Percentiles rank a stretch among this genome's conserved stretches.
These are phyloP conservation scores for Suillus brevipes DNA, from an alignment of 768 basidiomycete species.

Conservation along the genomic window DNA sequence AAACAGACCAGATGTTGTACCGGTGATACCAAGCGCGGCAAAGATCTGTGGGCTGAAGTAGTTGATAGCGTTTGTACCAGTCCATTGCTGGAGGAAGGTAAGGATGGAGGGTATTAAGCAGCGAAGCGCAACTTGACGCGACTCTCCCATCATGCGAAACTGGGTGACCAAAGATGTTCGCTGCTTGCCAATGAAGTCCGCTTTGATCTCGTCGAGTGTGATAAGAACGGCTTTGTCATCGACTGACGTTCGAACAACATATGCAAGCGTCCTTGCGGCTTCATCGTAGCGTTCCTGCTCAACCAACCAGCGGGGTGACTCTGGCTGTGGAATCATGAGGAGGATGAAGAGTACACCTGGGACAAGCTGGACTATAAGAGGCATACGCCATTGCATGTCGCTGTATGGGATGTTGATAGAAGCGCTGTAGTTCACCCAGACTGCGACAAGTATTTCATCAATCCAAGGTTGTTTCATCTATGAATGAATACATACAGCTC, in stretches of 20 bases:
- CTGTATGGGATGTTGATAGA: constrained; percentile 34
- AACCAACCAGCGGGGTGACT: constrained; percentile 54
- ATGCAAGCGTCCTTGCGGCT: constrained; percentile 39
- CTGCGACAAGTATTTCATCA: constrained; percentile 18
- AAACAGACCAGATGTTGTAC: constrained; percentile 41
- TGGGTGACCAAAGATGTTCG: constrained; percentile 34
- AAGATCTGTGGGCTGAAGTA: constrained; percentile 51
- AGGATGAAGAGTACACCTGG: constrained; percentile 46
- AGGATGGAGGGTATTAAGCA: constrained; percentile 44
- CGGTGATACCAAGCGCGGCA: constrained; percentile 42
- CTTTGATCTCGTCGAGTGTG: constrained; percentile 44
- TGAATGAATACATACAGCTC: constrained; percentile 19
- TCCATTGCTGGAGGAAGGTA: constrained; percentile 47
- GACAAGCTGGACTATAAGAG: constrained; percentile 47
- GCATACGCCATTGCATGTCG: constrained; percentile 48
- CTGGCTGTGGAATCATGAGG: constrained; percentile 45
- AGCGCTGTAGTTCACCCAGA: constrained; percentile 45
- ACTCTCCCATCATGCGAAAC: constrained; percentile 40
- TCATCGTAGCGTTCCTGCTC: constrained; percentile 40
- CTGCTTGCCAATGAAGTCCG: constrained; percentile 41
- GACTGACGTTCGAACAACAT: constrained; percentile 27
- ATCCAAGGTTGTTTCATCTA: not conserved
- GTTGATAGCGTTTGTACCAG: constrained; percentile 50
- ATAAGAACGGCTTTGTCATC: constrained; percentile 35
- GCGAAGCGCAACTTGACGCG: constrained; percentile 35